These are phyloP conservation scores for Aspergillus tubingensis DNA, from an alignment of 2,329 filamentous ascomycete genomes.

Conservation along the genomic window DNA sequence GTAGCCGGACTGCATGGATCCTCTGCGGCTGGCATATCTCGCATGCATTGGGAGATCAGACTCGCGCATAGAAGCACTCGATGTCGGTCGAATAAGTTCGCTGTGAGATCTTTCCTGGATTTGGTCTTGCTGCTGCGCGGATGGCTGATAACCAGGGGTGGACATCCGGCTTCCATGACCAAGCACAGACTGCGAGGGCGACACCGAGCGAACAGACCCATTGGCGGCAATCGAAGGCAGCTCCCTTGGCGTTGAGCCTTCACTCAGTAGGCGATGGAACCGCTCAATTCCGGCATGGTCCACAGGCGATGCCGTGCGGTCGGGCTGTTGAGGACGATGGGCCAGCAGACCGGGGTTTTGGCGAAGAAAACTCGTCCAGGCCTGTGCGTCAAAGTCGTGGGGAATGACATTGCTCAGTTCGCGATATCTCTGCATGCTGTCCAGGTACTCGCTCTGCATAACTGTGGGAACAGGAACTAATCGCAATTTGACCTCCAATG, in stretches of 20 bases:
- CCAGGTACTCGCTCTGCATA: slow-evolving; percentile 61
- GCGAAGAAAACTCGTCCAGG: slow-evolving; percentile 78
- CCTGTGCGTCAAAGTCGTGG: slow-evolving; percentile 66
- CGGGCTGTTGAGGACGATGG: slow-evolving; percentile 27
- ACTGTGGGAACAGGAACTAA: slow-evolving; percentile 74
- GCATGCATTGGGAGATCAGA: slow-evolving; percentile 31
- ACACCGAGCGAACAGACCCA: slow-evolving; percentile 39
- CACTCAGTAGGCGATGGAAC: slow-evolving; percentile 48
- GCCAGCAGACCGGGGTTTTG: slow-evolving; percentile 59
- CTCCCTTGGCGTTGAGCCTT: slow-evolving; percentile 47
- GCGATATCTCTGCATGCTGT: slow-evolving; percentile 62
- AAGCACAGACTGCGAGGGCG: slow-evolving; percentile 40
- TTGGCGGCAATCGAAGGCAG: slow-evolving; percentile 32
- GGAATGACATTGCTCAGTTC: slow-evolving; percentile 60
- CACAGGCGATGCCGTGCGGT: slow-evolving; percentile 36
- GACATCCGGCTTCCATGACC: slow-evolving; percentile 39
- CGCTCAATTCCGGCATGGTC: slow-evolving; percentile 47
- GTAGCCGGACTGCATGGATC: slow-evolving; percentile 58
- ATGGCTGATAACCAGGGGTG: slow-evolving; percentile 36
- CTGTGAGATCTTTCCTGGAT: slow-evolving; percentile 34
- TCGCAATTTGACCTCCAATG: slow-evolving; percentile 87
- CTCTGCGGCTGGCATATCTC: slow-evolving; percentile 32
- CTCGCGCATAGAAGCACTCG: slow-evolving; percentile 58
- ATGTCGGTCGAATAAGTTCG: slow-evolving; percentile 60
- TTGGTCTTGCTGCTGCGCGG: slow-evolving; percentile 29